Percentiles rank a stretch among this genome's conserved stretches.
phyloP scores from a whole-genome alignment of 208 protist species.

The Tritrichomonas musculus region DNA sequence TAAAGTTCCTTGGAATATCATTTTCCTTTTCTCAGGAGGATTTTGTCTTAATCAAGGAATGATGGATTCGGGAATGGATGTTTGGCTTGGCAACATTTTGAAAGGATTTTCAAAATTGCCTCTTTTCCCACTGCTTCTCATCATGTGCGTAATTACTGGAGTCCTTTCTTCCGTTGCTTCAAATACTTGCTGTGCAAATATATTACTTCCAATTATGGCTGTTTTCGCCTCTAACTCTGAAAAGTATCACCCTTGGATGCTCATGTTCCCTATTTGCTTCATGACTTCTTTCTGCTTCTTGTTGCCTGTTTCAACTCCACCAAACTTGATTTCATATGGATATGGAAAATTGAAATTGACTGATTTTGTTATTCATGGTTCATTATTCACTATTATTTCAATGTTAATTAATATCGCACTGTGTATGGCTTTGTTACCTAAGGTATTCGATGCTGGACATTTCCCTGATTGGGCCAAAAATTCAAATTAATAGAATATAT shows the following conservation, averaged over 20 bases:
- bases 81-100: not conserved
- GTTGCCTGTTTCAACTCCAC: conserved; percentile 44
- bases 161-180: not conserved
- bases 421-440: not conserved
- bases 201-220: conserved; percentile 39
- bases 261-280: conserved; percentile 39
- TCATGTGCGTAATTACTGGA: not conserved
- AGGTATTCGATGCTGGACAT: not conserved
- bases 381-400: not conserved
- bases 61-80: conserved; percentile 6
- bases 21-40: conserved; percentile 44
- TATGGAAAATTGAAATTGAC: conserved; percentile 26
- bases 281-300: conserved; percentile 38
- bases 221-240: not conserved
- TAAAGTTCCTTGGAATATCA: conserved; percentile 41
- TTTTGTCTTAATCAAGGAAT: conserved; percentile 43
- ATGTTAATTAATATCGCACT: not conserved
- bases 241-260: conserved; percentile 37
- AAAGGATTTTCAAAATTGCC: not conserved
- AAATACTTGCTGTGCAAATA: conserved; percentile 36
- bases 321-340: conserved; percentile 44
- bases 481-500: no score
- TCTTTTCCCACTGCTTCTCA: not conserved
- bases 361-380: not conserved
- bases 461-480: not conserved